Evolutionary conservation across 352 stramenopile species (phyloP), one percentile per base, ranked within the genome.

Genomic region (Phytopythium delawarense): DNA sequence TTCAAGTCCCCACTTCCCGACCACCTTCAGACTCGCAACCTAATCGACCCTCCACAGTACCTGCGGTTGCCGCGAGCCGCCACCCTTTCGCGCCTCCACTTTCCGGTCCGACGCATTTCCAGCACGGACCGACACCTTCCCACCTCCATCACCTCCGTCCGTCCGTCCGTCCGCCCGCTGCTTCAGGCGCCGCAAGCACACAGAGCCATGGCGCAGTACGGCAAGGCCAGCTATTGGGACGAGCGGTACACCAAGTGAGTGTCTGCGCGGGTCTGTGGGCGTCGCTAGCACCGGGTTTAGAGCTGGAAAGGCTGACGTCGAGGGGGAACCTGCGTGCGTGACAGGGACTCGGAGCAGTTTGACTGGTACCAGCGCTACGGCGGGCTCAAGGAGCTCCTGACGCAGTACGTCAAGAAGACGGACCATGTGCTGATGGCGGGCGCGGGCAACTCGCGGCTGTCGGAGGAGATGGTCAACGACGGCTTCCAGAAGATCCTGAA

Each of bases 401-500:
- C 78, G 44, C 88, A 98, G 68, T 97, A 98, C 51, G 74, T 98
- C 16, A 96, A 97, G 71, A 98, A 98, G 78, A 94, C 91, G 54
- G 95, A 98, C 66, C 64, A 77, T 23, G 88, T 98, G 50, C 78
- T 98, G 13, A 98, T 98, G 87, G 74, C 90, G 11, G 95, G 95
- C 48, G 92, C 87, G 18, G 95, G 95, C 55, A 98, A 98, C 74
- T 98, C 94, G 50, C 78, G 91, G 0, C 70, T 98, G 56, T 98
- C 85, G 57, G 95, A 98, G 69, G 95, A 98, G 61, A 98, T 98
- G 93, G 92, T 94, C 52, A 96, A 98, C 65, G 94, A 98, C 72
- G 94, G 89, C 6, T 98, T 92, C 78, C 86, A 96, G 61, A 96
- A 88, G 60, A 91, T 98, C 71, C 89, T 96, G 65, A 98, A 98